Evolutionary conservation across 2,329 filamentous ascomycete genomes (phyloP).

Genomic region (Colletotrichum liaoningense): DNA sequence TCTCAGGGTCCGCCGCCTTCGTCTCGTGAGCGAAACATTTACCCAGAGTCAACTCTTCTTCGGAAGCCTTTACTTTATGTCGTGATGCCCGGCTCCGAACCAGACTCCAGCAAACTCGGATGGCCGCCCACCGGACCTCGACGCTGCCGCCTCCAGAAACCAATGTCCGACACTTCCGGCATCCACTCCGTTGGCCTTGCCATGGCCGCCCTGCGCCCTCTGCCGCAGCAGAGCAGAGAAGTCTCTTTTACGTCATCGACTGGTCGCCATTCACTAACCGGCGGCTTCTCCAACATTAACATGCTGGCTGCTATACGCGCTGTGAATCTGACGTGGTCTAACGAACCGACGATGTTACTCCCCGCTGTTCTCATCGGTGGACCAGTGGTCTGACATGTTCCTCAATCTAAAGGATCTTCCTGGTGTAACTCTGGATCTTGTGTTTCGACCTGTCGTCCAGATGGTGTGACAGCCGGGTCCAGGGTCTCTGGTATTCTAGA

Average conservation of each 20-base stretch:
- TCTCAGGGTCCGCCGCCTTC: not conserved
- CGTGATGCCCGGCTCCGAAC: not conserved
- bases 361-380: not conserved
- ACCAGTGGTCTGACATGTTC: constrained; percentile 16
- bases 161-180: constrained; percentile 32
- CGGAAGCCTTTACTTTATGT: not conserved
- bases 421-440: constrained; percentile 26
- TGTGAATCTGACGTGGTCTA: not conserved
- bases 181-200: constrained; percentile 17
- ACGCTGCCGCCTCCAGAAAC: constrained; percentile 13
- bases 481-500: not conserved
- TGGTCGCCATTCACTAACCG: not conserved
- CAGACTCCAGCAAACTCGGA: constrained; percentile 1
- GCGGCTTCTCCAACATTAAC: not conserved
- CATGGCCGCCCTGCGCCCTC: constrained; percentile 1
- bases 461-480: constrained; percentile 25
- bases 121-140: constrained; percentile 7
- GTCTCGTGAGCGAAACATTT: constrained; percentile 7
- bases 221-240: not conserved
- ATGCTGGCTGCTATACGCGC: not conserved
- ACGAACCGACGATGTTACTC: not conserved
- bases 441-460: constrained; percentile 26
- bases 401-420: constrained; percentile 29
- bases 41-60: not conserved
- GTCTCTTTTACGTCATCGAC: not conserved